Base-by-base conservation (phyloP, 306 rosid species). In the Lagenaria siceraria region DNA sequence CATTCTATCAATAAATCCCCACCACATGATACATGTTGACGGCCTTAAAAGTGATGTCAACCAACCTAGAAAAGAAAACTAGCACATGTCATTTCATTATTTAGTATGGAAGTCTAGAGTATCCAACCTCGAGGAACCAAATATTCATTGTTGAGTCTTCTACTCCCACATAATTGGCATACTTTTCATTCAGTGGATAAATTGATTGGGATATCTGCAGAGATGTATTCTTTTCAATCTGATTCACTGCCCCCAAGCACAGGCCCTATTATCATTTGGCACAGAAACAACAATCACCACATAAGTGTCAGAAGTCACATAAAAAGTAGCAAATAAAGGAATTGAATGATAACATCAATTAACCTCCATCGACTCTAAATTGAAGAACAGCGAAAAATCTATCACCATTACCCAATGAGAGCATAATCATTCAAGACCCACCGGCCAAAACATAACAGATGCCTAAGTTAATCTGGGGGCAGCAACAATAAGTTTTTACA, bases 241-340 rank as follows among this genome's bases (percentile, higher is more conserved):
- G 77, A 68, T 38, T 90, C 92, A 92, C 78, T 91, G 97, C 75
- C 97, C 99, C 97, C 97, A 94, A 78, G 95, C 90, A 82, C 98
- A 94, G 78, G 96, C 90, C 89, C 97, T 94, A 75, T 36, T 40
- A 85, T 84, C 78, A 81, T 60, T 78, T 27, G 74, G 76, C 83
- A 74, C 31, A 62, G 21, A 55, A 56, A 61, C 31, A 59, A 43
- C 55, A 51, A 31, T 27, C 25, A 25, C 36, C 19, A 61, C 25
- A 14, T 55, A 21, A 60, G 42, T 40, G n/a, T n/a, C n/a, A 10
- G 48, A 29, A 42, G 60, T 14, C 56, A 76, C 12, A 15, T 75
- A 21, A 8, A 52, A 42, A 54, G 48, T 11, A 31, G 19, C 48
- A 33, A 55, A 55, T 15, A 13, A 35, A 75, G n/a, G 24, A 55